These are phyloP conservation scores for Candida sojae DNA, from an alignment of 1,139 yeast genomes.

Conservation along the genomic window DNA sequence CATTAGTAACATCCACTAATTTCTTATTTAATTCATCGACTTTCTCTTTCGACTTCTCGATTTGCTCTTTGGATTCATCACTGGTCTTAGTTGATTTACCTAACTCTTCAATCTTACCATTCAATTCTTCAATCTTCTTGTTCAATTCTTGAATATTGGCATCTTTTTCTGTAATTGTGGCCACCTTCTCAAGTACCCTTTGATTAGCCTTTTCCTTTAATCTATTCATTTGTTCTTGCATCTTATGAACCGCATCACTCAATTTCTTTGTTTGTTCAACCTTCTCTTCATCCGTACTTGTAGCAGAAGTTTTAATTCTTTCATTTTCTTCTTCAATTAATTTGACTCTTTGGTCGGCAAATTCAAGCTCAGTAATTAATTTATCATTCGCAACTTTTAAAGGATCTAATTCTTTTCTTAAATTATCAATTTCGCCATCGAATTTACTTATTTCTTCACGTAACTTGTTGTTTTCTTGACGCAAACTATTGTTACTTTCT, in stretches of 20 bases:
- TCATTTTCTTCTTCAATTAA: conserved; percentile 42
- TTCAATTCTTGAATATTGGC: conserved; percentile 11
- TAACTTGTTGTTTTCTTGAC: conserved; percentile 49
- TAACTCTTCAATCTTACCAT: conserved; percentile 9
- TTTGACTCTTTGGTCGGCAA: conserved; percentile 33
- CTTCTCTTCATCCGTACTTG: conserved; percentile 8
- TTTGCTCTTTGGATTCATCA: neutral
- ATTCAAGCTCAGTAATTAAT: conserved; percentile 27
- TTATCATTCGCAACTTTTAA: conserved; percentile 22
- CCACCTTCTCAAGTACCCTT: conserved; percentile 10
- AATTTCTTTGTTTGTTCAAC: conserved; percentile 9
- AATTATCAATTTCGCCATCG: conserved; percentile 20
- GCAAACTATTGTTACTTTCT: conserved; percentile 70
- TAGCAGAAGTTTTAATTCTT: conserved; percentile 23
- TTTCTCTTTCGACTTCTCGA: conserved; percentile 8
- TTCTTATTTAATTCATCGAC: conserved; percentile 17
- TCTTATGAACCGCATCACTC: conserved; percentile 24
- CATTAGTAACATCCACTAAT: conserved; percentile 10
- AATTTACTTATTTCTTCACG: conserved; percentile 24
- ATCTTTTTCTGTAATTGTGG: conserved; percentile 12
- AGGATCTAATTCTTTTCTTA: conserved; percentile 21
- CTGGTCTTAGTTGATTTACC: neutral
- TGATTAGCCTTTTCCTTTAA: conserved; percentile 17
- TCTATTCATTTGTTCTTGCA: conserved; percentile 22
- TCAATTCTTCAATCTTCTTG: conserved; percentile 10